Conservation (phyloP, 2,329 filamentous ascomycete genomes). For the Tympanopsis confertula region DNA sequence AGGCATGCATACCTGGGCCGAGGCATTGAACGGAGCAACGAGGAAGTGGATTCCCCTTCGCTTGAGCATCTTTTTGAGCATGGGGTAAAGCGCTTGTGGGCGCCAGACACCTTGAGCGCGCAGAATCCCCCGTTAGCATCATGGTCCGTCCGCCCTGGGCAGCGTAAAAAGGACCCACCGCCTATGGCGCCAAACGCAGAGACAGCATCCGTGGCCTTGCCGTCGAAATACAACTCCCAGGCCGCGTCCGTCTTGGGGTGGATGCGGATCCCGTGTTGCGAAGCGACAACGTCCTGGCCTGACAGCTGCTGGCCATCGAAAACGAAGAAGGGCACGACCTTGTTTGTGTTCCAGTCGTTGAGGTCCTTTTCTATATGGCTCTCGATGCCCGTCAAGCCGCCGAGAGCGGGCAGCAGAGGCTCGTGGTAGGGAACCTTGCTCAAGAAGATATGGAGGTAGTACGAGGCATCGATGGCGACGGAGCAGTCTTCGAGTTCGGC, state of each 20-base stretch:
- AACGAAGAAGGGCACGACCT: slow-evolving; percentile 73
- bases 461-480: slow-evolving; percentile 78
- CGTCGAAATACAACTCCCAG: slow-evolving; percentile 77
- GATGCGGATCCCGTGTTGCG: slow-evolving; percentile 52
- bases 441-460: slow-evolving; percentile 74
- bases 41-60: slow-evolving; percentile 62
- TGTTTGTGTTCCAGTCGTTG: slow-evolving; percentile 55
- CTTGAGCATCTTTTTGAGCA: slow-evolving; percentile 64
- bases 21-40: slow-evolving; percentile 78
- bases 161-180: slow-evolving; percentile 34
- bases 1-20: slow-evolving; percentile 58
- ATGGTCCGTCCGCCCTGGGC: background rate
- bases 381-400: slow-evolving; percentile 73
- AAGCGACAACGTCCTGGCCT: slow-evolving; percentile 60
- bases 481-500: slow-evolving; percentile 62
- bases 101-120: slow-evolving; percentile 49
- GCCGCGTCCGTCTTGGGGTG: slow-evolving; percentile 64
- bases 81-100: slow-evolving; percentile 62
- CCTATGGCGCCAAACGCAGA: slow-evolving; percentile 69
- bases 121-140: slow-evolving; percentile 19
- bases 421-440: slow-evolving; percentile 63
- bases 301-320: slow-evolving; percentile 80
- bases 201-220: slow-evolving; percentile 71
- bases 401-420: slow-evolving; percentile 78
- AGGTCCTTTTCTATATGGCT: slow-evolving; percentile 68